These are phyloP conservation scores for Calonectria leucothoes DNA, from an alignment of 2,329 filamentous ascomycete species.

Conservation along the genomic window DNA sequence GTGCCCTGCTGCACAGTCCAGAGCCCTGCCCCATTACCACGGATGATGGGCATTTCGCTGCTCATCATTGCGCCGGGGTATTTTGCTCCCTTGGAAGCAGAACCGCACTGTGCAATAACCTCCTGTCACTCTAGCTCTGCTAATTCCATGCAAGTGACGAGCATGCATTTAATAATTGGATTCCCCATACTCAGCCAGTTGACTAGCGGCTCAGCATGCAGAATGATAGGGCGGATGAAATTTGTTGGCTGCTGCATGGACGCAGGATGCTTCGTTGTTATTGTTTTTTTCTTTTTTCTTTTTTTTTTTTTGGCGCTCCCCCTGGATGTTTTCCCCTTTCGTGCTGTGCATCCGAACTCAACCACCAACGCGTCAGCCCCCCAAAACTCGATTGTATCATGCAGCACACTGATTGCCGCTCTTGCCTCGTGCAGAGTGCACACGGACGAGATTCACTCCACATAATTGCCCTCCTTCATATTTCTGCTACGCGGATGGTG, in stretches of 20 bases:
- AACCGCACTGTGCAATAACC: conserved; percentile 14
- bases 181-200: not conserved
- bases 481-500: not conserved
- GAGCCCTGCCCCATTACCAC: not conserved
- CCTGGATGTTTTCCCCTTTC: conserved; percentile 3
- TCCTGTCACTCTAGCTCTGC: not conserved
- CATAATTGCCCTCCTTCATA: conserved; percentile 9
- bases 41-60: conserved; percentile 2
- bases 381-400: conserved; percentile 6
- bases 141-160: not conserved
- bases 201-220: not conserved
- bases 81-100: not conserved
- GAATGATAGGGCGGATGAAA: not conserved
- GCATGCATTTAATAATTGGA: conserved; percentile 10
- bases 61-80: not conserved
- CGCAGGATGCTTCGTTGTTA: not conserved
- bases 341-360: conserved; percentile 7
- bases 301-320: not conserved
- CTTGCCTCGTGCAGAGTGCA: conserved; percentile 16
- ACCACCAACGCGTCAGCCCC: conserved; percentile 19
- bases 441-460: conserved; percentile 13
- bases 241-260: conserved; percentile 12
- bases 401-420: not conserved
- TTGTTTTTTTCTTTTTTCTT: not conserved
- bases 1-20: conserved; percentile 10